phyloP scores from a whole-genome alignment of 2,329 filamentous ascomycete species.

The Leptosphaerulina australis region DNA sequence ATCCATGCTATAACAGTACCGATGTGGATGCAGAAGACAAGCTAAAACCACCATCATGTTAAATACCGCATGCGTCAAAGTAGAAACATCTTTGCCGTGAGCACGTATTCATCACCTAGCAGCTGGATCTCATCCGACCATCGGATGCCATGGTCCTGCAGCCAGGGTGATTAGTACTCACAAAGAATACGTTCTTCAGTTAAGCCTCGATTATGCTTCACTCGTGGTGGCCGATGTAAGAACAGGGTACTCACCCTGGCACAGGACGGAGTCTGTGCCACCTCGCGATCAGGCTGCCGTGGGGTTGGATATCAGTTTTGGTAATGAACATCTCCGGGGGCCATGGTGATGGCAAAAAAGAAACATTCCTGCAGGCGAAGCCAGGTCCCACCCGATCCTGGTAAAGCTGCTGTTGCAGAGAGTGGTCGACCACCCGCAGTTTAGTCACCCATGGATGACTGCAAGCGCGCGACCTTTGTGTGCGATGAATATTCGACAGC shows the following conservation, averaged over 20 bases:
- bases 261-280: constrained; percentile 3
- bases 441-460: constrained; percentile 1
- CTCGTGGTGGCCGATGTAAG: too few species aligned
- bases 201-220: neutral
- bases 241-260: neutral
- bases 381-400: constrained; percentile 3
- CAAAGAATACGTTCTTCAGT: neutral
- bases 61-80: neutral
- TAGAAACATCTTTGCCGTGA: neutral
- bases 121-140: constrained; percentile 5
- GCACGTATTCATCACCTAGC: neutral
- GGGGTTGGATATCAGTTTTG: neutral
- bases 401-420: constrained; percentile 1
- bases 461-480: neutral
- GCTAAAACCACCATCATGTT: constrained; percentile 1
- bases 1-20: neutral
- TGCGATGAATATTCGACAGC: neutral
- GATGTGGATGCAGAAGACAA: neutral
- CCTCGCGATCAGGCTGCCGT: constrained; percentile 2
- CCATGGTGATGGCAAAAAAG: neutral
- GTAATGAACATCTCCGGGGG: neutral
- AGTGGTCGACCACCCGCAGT: constrained; percentile 6
- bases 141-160: constrained; percentile 11
- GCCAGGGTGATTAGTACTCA: constrained; percentile 3
- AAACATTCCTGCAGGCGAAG: constrained; percentile 14